phyloP scores from a whole-genome alignment of 164 flowering plant species.

The Chimonanthus praecox region DNA sequence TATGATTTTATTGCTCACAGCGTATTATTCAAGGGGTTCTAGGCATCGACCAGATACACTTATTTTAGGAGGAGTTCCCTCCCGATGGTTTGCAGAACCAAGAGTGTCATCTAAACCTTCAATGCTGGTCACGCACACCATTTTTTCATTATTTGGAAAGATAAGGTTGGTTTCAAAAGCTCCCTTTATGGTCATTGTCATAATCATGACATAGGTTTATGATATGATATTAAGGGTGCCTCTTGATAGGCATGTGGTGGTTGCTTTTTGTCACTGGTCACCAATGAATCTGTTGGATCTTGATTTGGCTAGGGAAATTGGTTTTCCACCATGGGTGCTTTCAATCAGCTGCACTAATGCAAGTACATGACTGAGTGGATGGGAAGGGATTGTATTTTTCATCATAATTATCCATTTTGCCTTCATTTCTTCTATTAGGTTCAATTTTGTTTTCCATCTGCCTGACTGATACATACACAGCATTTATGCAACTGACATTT shows the following conservation, averaged over 20 bases:
- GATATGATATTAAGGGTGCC: neutral
- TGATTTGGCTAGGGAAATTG: too few species aligned
- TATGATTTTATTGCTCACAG: constrained; percentile 22
- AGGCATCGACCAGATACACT: constrained; percentile 72
- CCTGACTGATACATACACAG: too few species aligned
- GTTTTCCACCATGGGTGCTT: neutral
- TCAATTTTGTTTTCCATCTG: too few species aligned
- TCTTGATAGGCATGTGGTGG: neutral
- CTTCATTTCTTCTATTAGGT: neutral
- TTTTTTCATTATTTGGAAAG: constrained; percentile 73
- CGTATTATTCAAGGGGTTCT: constrained; percentile 46
- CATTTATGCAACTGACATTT: too few species aligned
- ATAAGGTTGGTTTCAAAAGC: constrained; percentile 48
- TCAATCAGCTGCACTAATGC: neutral
- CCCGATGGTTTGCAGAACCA: constrained; percentile 93
- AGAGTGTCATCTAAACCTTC: constrained; percentile 92
- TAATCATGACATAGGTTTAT: neutral
- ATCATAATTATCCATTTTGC: neutral
- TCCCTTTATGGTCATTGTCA: neutral
- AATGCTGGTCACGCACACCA: constrained; percentile 86
- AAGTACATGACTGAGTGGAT: neutral
- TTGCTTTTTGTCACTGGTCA: too few species aligned
- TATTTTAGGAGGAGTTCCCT: constrained; percentile 65
- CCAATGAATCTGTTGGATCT: too few species aligned
- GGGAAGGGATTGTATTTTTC: neutral